Evolutionary conservation across 2,329 filamentous ascomycete genomes (phyloP), one percentile per base, ranked within the genome.

Genomic region (Ophiostoma triangulosporum): DNA sequence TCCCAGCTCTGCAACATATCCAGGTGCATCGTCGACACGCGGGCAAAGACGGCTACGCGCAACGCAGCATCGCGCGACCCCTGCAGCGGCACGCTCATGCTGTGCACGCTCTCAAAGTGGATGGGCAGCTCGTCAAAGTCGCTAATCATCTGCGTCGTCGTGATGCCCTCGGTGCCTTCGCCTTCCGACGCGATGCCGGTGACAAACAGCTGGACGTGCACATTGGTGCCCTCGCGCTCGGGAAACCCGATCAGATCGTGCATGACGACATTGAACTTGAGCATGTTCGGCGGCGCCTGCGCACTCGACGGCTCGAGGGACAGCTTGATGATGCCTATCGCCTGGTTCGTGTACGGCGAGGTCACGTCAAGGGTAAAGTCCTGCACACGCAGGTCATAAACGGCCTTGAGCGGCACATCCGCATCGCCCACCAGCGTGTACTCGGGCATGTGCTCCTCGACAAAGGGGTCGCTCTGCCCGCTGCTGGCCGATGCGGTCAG

Each of bases 191-290:
- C 90, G 11, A 95, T 78, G 7, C 89, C 89, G 6, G 93, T 88
- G 35, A 98, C 83, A 64, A 95, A 97, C n/a, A 98, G 79, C 68
- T 97, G 90, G 1, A 89, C 93, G 67, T 98, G 93, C 27, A 98
- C 89, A 60, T 95, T 86, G 0, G 88, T 95, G 14, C 93, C 93
- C 70, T 98, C 93, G 57, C 91, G 81, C 69, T 98, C 93, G 0
- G 93, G 86, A 61, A 98, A 98, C 1, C 93, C 93, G 33, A 93
- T 72, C 70, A 98, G 80, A 64, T 97, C 89, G 63, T 95, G 90
- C 88, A 98, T 95, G 31, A 97, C 90, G 5, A 97, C 90, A 62
- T 97, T 98, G 71, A 98, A 98, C 65, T 97, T 98, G 55, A 97
- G 72, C 2, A 88, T 96, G 55, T 87, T 93, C 12, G 88, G 86